Conservation (phyloP, 495 filamentous ascomycete genomes). For the Penicillium herquei region DNA sequence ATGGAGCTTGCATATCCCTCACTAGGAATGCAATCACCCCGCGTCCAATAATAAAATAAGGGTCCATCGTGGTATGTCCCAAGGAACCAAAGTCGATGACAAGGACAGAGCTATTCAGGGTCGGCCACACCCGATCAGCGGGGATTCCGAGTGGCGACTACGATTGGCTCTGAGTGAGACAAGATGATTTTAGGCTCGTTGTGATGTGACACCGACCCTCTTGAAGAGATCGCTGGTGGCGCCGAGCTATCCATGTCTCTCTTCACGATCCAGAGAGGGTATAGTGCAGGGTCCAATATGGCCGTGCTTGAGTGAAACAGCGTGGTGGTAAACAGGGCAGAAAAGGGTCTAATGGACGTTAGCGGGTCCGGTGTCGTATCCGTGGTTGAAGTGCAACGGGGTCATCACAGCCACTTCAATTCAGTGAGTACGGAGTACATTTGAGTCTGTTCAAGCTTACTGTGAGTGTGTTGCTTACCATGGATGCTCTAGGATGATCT, state of each 20-base stretch:
- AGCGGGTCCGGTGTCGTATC: not conserved
- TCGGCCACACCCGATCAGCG: slow-evolving; percentile 3
- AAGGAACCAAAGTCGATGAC: slow-evolving; percentile 7
- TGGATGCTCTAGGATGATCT: too few species aligned
- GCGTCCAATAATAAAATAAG: not conserved
- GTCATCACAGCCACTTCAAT: too few species aligned
- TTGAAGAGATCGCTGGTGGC: not conserved
- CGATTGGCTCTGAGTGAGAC: slow-evolving; percentile 15
- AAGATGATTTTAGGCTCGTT: slow-evolving; percentile 6
- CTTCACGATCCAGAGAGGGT: not conserved
- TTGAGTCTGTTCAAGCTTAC: too few species aligned
- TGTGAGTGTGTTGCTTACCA: too few species aligned
- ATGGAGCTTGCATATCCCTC: not conserved
- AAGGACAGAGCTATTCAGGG: not conserved
- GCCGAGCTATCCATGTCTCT: not conserved
- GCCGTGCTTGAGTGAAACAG: slow-evolving; percentile 1
- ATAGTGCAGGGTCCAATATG: not conserved
- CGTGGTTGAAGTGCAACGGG: not conserved
- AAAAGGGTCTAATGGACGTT: not conserved
- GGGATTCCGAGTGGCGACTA: slow-evolving; percentile 7
- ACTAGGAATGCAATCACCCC: not conserved
- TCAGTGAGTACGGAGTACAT: too few species aligned
- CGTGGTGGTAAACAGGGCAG: not conserved
- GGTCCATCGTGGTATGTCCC: not conserved
- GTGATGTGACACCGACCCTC: not conserved